A percentile compares a stretch with the other conserved stretches of the same genome.
These are phyloP conservation scores for Fraxinus excelsior DNA, from an alignment of 257 asterid species.

Conservation along the genomic window DNA sequence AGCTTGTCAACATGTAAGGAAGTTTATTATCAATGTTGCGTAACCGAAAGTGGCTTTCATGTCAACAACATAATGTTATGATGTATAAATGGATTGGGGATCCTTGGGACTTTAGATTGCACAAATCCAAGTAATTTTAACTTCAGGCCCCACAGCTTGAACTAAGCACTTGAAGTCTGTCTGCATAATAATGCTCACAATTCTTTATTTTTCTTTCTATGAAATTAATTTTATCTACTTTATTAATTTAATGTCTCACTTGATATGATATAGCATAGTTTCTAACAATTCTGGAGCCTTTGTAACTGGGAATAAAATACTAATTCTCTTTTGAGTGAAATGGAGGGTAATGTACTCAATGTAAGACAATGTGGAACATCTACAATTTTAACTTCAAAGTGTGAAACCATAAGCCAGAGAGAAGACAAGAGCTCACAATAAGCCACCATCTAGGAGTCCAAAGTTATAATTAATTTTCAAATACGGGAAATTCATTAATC, in stretches of 20 bases:
- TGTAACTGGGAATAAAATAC: no score
- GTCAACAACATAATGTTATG: no score
- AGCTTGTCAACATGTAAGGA: slow-evolving; percentile 9
- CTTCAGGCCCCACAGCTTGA: neutral
- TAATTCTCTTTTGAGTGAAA: neutral
- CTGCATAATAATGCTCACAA: neutral
- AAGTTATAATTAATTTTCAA: neutral
- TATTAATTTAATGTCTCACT: neutral
- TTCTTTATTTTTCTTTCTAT: no score
- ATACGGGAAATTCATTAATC: no score
- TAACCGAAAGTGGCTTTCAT: neutral
- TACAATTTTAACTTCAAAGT: neutral
- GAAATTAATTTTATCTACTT: neutral
- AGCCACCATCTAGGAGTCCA: neutral
- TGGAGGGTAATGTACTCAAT: neutral
- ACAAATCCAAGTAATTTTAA: neutral
- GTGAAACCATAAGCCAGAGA: neutral
- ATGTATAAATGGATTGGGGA: no score
- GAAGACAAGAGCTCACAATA: no score
- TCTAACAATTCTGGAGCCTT: neutral
- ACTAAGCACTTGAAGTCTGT: neutral
- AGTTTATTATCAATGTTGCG: neutral
- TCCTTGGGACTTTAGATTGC: neutral
- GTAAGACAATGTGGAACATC: neutral
- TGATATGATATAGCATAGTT: neutral